Conservation (phyloP, 192 early-diverging fungal genomes). For the Allomyces macrogynus region DNA sequence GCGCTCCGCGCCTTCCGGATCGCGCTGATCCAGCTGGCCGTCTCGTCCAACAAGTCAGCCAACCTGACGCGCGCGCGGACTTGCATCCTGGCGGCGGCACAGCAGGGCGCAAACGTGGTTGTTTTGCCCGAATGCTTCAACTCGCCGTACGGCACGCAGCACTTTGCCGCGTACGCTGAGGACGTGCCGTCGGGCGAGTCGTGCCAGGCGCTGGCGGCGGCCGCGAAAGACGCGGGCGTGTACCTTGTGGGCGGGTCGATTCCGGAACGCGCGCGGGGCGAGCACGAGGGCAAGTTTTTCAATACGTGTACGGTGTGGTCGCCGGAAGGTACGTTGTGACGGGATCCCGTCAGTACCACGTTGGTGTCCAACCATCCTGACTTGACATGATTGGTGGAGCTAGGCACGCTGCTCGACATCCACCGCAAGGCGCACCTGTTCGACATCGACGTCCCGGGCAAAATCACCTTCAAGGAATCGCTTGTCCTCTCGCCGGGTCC, state of each 20-base stretch:
- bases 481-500: neutral
- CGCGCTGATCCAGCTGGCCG: slow-evolving; percentile 59
- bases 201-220: slow-evolving; percentile 43
- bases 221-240: slow-evolving; percentile 64
- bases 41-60: slow-evolving; percentile 43
- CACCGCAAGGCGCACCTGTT: slow-evolving; percentile 84
- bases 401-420: slow-evolving; percentile 30
- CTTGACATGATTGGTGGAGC: slow-evolving; percentile 2
- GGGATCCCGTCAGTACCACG: too few species aligned
- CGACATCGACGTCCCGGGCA: slow-evolving; percentile 86
- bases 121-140: slow-evolving; percentile 99
- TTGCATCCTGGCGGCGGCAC: slow-evolving; percentile 66
- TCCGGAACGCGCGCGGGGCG: slow-evolving; percentile 62
- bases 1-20: slow-evolving; percentile 26
- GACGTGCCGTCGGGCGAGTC: slow-evolving; percentile 46
- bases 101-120: slow-evolving; percentile 63
- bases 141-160: slow-evolving; percentile 84
- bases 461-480: slow-evolving; percentile 54
- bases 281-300: slow-evolving; percentile 31
- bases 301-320: slow-evolving; percentile 69
- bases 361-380: neutral
- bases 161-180: slow-evolving; percentile 82
- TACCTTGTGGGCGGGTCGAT: slow-evolving; percentile 80
- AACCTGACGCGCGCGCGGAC: slow-evolving; percentile 59
- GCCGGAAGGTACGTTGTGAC: slow-evolving; percentile 21